These are phyloP conservation scores for Trichoderma atroviride DNA, from an alignment of 2,329 filamentous ascomycete genomes.

Conservation along the genomic window DNA sequence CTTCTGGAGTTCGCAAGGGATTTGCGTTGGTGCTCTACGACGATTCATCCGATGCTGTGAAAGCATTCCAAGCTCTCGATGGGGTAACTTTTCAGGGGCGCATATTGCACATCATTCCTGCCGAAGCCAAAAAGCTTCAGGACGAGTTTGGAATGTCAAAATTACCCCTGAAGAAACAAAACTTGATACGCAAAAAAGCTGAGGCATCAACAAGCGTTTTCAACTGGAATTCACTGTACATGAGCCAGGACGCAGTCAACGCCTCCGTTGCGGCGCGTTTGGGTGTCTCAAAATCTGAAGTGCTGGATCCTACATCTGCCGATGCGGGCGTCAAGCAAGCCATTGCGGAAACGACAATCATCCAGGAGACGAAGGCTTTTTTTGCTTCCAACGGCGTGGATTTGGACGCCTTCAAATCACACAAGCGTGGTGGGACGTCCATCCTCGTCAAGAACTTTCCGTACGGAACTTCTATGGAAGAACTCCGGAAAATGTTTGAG, in stretches of 20 bases:
- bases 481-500: slow-evolving; percentile 79
- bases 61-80: slow-evolving; percentile 79
- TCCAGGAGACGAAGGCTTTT: slow-evolving; percentile 94
- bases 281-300: slow-evolving; percentile 85
- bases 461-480: slow-evolving; percentile 76
- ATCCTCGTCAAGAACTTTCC: slow-evolving; percentile 96
- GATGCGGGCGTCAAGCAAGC: slow-evolving; percentile 96
- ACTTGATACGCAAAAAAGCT: slow-evolving; percentile 81
- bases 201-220: slow-evolving; percentile 79
- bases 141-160: slow-evolving; percentile 91
- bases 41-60: slow-evolving; percentile 70
- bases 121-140: slow-evolving; percentile 77
- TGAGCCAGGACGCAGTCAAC: slow-evolving; percentile 95
- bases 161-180: slow-evolving; percentile 91
- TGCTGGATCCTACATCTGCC: slow-evolving; percentile 92
- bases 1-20: slow-evolving; percentile 77
- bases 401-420: slow-evolving; percentile 85
- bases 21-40: slow-evolving; percentile 85
- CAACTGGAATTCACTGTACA: slow-evolving; percentile 99
- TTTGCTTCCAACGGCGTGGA: slow-evolving; percentile 88
- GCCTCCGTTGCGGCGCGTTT: slow-evolving; percentile 83
- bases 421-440: slow-evolving; percentile 79
- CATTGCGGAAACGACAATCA: slow-evolving; percentile 92
- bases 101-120: slow-evolving; percentile 86
- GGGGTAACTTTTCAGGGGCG: slow-evolving; percentile 89